A percentile compares a stretch with the other conserved stretches of the same genome.
Conservation (phyloP, 179 eudicot species). For the Carnegiea gigantea region DNA sequence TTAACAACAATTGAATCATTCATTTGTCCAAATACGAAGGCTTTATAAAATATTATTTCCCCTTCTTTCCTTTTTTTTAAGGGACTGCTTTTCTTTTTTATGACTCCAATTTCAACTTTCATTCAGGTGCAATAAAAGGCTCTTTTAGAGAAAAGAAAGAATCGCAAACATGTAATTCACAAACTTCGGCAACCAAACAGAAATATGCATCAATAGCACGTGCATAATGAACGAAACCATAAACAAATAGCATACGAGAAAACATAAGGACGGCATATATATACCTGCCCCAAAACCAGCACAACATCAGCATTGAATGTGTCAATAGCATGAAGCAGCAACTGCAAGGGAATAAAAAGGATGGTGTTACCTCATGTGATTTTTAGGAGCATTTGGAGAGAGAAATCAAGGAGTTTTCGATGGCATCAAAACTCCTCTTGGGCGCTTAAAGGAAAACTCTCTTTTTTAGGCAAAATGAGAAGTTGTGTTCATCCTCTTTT, state of each 20-base stretch:
- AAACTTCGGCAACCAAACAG: conserved; percentile 1
- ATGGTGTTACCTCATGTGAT: neutral
- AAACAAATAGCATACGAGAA: neutral
- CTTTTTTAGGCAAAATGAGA: no score
- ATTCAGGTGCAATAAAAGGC: neutral
- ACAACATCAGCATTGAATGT: conserved; percentile 83
- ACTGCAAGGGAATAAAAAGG: conserved; percentile 44
- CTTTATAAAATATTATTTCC: neutral
- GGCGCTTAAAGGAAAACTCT: no score
- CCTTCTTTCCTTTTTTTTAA: neutral
- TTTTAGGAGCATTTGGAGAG: no score
- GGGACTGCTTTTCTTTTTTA: neutral
- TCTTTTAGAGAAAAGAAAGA: neutral
- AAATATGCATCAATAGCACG: neutral
- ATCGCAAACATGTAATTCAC: neutral
- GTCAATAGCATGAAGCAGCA: conserved; percentile 93
- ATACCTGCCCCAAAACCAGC: conserved; percentile 94
- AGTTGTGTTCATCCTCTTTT: no score
- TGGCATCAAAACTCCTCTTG: no score
- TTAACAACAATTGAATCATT: neutral
- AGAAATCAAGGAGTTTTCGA: no score
- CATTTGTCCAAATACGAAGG: neutral
- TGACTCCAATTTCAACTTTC: neutral
- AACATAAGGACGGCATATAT: neutral
- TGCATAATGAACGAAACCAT: neutral